Evolutionary conservation across 1,139 yeast species (phyloP).

Genomic region (Candida mesenterica): DNA sequence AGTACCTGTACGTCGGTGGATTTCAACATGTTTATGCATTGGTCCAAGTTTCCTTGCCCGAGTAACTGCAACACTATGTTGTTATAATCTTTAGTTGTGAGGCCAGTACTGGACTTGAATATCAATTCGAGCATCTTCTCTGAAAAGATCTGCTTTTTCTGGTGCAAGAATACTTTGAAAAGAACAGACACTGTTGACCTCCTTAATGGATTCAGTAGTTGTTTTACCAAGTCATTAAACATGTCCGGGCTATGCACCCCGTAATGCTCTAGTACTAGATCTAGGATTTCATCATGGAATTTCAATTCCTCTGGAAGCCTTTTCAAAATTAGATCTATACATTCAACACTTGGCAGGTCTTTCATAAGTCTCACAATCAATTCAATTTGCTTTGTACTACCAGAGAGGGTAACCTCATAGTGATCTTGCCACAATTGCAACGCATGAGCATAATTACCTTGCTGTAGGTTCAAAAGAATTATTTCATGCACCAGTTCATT

Average conservation of each 20-base stretch:
- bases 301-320: slow-evolving; percentile 3
- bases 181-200: slow-evolving; percentile 36
- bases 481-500: slow-evolving; percentile 5
- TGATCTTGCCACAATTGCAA: slow-evolving; percentile 8
- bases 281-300: slow-evolving; percentile 9
- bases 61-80: slow-evolving; percentile 28
- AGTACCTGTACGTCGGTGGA: slow-evolving; percentile 22
- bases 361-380: slow-evolving; percentile 3
- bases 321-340: slow-evolving; percentile 4
- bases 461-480: slow-evolving; percentile 7
- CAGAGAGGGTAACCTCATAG: not conserved
- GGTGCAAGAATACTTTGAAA: slow-evolving; percentile 28
- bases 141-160: slow-evolving; percentile 28
- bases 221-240: slow-evolving; percentile 21
- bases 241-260: slow-evolving; percentile 7
- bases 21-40: slow-evolving; percentile 23
- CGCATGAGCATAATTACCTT: slow-evolving; percentile 11
- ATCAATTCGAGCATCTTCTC: slow-evolving; percentile 32
- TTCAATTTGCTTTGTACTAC: not conserved
- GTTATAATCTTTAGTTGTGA: slow-evolving; percentile 27
- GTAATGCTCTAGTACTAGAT: slow-evolving; percentile 8
- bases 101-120: slow-evolving; percentile 26
- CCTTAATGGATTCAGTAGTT: slow-evolving; percentile 28
- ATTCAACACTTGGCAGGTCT: slow-evolving; percentile 3
- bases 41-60: slow-evolving; percentile 21